Conservation (phyloP, 345 rosid species). For the Sisymbrium irio region DNA sequence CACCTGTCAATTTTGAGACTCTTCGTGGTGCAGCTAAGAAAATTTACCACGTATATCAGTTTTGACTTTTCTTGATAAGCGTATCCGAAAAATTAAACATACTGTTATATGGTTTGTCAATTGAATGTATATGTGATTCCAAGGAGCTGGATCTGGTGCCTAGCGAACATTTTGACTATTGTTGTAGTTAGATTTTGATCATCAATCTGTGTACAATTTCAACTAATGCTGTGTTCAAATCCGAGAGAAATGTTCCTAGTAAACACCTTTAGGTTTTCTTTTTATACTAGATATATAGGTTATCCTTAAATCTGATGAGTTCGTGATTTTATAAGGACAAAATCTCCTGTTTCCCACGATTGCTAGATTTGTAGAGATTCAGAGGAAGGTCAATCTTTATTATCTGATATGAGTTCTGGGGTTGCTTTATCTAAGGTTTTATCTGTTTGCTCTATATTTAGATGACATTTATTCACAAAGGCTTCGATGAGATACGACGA, state of each 20-base stretch:
- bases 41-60: not conserved
- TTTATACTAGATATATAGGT: not conserved
- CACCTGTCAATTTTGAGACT: constrained; percentile 1
- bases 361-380: constrained; percentile 8
- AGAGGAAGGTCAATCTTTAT: not conserved
- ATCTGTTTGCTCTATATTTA: constrained; percentile 31
- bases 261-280: not conserved
- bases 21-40: not conserved
- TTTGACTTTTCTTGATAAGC: not conserved
- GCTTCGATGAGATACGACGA: constrained; percentile 94
- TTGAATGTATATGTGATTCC: not conserved
- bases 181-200: not conserved
- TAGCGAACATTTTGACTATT: not conserved
- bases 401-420: not conserved
- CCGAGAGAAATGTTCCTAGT: not conserved
- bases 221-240: constrained; percentile 2
- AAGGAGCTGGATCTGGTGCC: not conserved
- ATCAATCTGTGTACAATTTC: not conserved
- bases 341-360: not conserved
- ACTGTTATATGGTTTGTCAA: not conserved
- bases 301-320: not conserved
- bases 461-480: constrained; percentile 91
- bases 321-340: constrained; percentile 5
- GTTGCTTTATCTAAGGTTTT: constrained; percentile 15
- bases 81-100: not conserved